Conservation (phyloP, 208 protist genomes). For the Crithidia sp. region DNA sequence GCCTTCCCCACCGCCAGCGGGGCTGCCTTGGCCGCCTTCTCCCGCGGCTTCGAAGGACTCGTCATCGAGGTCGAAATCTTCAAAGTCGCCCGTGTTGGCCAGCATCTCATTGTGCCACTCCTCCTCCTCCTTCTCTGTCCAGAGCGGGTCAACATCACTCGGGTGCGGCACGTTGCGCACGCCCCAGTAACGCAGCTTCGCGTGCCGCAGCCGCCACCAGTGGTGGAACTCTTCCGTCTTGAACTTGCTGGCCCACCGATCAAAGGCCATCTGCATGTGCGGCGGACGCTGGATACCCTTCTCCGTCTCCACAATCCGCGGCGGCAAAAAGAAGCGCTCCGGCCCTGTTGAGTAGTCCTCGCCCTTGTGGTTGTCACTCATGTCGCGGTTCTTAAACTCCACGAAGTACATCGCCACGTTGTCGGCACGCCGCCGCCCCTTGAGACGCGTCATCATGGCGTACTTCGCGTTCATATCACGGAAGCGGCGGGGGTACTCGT, state of each 20-base stretch:
- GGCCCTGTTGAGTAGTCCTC: conserved; percentile 86
- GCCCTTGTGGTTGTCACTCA: conserved; percentile 91
- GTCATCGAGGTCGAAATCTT: conserved; percentile 87
- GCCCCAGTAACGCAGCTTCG: conserved; percentile 91
- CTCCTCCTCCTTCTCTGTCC: conserved; percentile 92
- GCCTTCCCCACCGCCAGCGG: conserved; percentile 23
- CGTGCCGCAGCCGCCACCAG: conserved; percentile 91
- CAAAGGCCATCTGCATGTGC: conserved; percentile 94
- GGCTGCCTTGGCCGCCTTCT: conserved; percentile 49
- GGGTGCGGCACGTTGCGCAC: conserved; percentile 93
- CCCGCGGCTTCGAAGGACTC: conserved; percentile 63
- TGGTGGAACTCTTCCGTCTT: conserved; percentile 93
- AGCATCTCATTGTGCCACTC: conserved; percentile 93
- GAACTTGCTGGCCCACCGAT: conserved; percentile 91
- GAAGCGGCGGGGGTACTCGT: conserved; percentile 90
- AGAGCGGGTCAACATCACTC: conserved; percentile 89
- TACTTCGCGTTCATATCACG: conserved; percentile 85
- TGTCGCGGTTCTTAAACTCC: conserved; percentile 89
- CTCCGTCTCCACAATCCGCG: conserved; percentile 86
- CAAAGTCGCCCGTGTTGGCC: conserved; percentile 85
- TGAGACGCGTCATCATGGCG: conserved; percentile 88
- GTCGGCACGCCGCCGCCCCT: conserved; percentile 70
- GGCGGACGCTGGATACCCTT: conserved; percentile 89
- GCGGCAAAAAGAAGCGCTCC: conserved; percentile 91
- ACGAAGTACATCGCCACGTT: conserved; percentile 91